Evolutionary conservation across 2,329 filamentous ascomycete genomes (phyloP).

Genomic region (Phialemoniopsis sp.): DNA sequence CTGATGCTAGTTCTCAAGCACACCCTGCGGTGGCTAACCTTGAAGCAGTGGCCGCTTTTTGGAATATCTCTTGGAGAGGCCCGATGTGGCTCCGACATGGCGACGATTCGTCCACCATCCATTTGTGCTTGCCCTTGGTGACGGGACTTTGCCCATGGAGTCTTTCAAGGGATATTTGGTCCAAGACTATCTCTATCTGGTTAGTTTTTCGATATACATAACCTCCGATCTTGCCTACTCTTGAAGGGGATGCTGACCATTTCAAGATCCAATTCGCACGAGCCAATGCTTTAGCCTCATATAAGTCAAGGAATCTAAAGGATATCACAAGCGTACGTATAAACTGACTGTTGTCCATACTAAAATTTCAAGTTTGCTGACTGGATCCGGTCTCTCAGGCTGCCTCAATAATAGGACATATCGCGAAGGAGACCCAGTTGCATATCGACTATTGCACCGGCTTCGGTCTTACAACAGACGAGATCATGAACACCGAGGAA

Average conservation of each 20-base stretch:
- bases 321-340: constrained; percentile 68
- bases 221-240: background rate
- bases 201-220: constrained; percentile 27
- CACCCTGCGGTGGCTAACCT: constrained; percentile 1
- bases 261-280: constrained; percentile 76
- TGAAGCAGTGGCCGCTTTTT: constrained; percentile 66
- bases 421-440: constrained; percentile 74
- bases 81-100: constrained; percentile 74
- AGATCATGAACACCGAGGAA: constrained; percentile 72
- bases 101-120: constrained; percentile 72
- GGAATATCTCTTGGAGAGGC: constrained; percentile 73
- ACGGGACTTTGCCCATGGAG: constrained; percentile 68
- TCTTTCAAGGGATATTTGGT: constrained; percentile 86
- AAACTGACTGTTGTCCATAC: no score
- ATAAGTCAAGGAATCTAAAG: constrained; percentile 72
- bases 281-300: constrained; percentile 79
- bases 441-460: constrained; percentile 79
- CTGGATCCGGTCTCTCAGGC: no score
- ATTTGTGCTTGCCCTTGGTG: constrained; percentile 74
- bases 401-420: constrained; percentile 65
- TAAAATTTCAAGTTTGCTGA: no score
- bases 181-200: constrained; percentile 88
- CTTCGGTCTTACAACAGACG: constrained; percentile 70
- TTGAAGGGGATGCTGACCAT: constrained; percentile 1
- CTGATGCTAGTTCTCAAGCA: background rate